A percentile compares a stretch with the other conserved stretches of the same genome.
phyloP scores from a whole-genome alignment of 768 basidiomycete genomes.

The Lactarius psammicola region DNA sequence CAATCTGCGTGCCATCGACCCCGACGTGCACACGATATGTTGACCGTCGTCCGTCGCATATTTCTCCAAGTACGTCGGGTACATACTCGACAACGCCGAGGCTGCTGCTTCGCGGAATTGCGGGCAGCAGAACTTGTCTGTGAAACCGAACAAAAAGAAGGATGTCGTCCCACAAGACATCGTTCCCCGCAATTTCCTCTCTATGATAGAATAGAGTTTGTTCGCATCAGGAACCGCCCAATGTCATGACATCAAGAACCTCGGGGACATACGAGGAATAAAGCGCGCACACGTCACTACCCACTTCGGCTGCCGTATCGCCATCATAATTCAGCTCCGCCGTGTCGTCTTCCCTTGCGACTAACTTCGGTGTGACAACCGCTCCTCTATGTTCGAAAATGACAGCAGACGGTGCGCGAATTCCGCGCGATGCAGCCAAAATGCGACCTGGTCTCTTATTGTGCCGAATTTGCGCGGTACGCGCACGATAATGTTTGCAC shows the following conservation, averaged over 20 bases:
- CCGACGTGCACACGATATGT: background rate
- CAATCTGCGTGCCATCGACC: constrained; percentile 1
- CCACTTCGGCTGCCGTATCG: background rate
- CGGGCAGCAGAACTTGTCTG: constrained; percentile 5
- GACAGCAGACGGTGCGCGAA: background rate
- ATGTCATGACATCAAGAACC: background rate
- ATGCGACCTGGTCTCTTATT: background rate
- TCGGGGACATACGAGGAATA: constrained; percentile 6
- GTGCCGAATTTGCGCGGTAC: background rate
- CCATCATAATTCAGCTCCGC: background rate
- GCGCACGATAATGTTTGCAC: background rate
- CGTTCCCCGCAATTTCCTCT: background rate
- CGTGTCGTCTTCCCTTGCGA: background rate
- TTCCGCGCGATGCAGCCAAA: background rate
- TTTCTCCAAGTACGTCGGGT: constrained; percentile 7
- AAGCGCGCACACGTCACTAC: background rate
- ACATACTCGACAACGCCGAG: constrained; percentile 1
- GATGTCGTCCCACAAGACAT: background rate
- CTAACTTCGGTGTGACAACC: background rate
- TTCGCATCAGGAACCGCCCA: background rate
- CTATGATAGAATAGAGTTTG: background rate
- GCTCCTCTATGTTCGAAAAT: background rate
- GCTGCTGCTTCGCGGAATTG: constrained; percentile 5
- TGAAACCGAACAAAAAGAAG: constrained; percentile 1
- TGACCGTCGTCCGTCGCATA: background rate